Evolutionary conservation across 1,284 basidiomycete genomes (phyloP), one percentile per base, ranked within the genome.

Genomic region (Moesziomyces sp.): DNA sequence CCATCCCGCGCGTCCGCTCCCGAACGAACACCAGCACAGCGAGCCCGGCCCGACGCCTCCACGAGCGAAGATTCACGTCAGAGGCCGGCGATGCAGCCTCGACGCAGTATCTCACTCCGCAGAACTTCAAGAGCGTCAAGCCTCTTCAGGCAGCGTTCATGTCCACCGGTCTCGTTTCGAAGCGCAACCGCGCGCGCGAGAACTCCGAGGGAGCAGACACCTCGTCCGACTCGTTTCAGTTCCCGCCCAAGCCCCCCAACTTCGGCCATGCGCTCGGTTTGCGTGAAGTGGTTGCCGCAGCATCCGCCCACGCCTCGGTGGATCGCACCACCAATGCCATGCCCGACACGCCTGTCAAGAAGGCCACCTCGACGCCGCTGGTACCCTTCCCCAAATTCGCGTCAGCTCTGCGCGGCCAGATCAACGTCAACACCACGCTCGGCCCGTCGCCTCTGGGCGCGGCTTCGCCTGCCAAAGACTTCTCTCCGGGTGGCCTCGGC

Each of bases 271-370:
- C 75, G 16, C 70, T 81, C 14, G 80, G 80, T 5, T 54, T 83
- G 23, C 76, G 79, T 13, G 81, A 83, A 28, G 80, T 83, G 9
- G 79, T 83, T 0, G 81, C 80, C 5, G 75, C 78, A 5, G 80
- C 82, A 13, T 64, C 74, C 33, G 81, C 78, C 0, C 71, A 79
- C 30, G 66, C 67, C 7, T 63, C 72, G 23, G 56, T 52, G 5
- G 62, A 70, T 42, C 53, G 60, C 18, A 21, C 53, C 2, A 53
- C 48, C 45, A 53, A 67, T 44, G 46, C 73, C 9, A 86, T 86
- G 85, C 85, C 85, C 18, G 85, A 86, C 54, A 86, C 85, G 3
- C 85, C 85, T 0, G 77, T 84, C 66, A 84, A 84, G 69, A 79
- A 75, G 40, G 60, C 68, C 11, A 61, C 60, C 26, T 60, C 65